A percentile compares a stretch with the other conserved stretches of the same genome.
Evolutionary conservation across 1,139 yeast genomes (phyloP).

Genomic region (Kodamaea ohmeri): DNA sequence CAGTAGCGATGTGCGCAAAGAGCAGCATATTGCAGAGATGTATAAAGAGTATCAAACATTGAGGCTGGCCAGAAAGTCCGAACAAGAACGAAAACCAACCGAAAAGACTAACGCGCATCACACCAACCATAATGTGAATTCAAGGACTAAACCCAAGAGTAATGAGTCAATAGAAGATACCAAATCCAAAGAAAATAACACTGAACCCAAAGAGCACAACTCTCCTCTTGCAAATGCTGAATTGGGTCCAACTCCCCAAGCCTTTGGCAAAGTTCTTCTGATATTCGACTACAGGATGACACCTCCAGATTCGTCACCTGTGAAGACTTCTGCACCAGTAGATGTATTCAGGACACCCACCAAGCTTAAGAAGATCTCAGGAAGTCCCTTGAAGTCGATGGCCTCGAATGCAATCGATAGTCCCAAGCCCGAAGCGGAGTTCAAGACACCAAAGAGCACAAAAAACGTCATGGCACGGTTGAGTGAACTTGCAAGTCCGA

Average conservation of each 20-base stretch:
- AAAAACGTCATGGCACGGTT: not conserved
- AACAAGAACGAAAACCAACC: too few relatives aligned
- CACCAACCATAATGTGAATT: too few relatives aligned
- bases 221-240: conserved; percentile 25
- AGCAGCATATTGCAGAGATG: conserved; percentile 38
- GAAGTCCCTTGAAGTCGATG: conserved; percentile 6
- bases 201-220: conserved; percentile 4
- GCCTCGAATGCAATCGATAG: too few relatives aligned
- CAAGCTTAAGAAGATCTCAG: conserved; percentile 13
- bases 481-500: conserved; percentile 1
- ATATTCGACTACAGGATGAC: conserved; percentile 54
- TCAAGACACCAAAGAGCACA: conserved; percentile 1
- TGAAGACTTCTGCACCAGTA: conserved; percentile 16
- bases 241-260: conserved; percentile 76
- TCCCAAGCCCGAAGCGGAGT: not conserved
- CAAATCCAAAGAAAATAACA: conserved; percentile 2
- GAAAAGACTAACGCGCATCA: too few relatives aligned
- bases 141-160: too few relatives aligned
- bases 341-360: conserved; percentile 35
- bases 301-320: conserved; percentile 48
- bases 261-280: conserved; percentile 66
- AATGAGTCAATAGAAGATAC: too few relatives aligned
- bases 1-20: conserved; percentile 51
- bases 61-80: conserved; percentile 15
- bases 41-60: conserved; percentile 44